These are phyloP conservation scores for Venturia oleaginea DNA, from an alignment of 2,329 filamentous ascomycete genomes.

Conservation along the genomic window DNA sequence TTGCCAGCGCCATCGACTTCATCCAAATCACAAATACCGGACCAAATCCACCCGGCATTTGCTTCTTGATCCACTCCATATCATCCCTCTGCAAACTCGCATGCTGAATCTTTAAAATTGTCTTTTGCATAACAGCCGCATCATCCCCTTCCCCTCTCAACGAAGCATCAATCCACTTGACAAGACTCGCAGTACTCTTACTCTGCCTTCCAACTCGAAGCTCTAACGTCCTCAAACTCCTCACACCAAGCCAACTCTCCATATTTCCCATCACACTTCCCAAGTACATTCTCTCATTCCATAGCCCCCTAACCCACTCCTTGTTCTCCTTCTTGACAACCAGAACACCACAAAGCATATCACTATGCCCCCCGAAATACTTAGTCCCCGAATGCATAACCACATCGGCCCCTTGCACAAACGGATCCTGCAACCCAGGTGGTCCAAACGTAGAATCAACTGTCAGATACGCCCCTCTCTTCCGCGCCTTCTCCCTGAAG, in stretches of 20 bases:
- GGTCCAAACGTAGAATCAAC: slow-evolving; percentile 92
- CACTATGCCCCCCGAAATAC: slow-evolving; percentile 91
- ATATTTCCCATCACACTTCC: slow-evolving; percentile 81
- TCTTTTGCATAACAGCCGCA: slow-evolving; percentile 37
- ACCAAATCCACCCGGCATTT: slow-evolving; percentile 88
- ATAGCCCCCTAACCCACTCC: slow-evolving; percentile 40
- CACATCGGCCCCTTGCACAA: slow-evolving; percentile 69
- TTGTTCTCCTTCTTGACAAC: slow-evolving; percentile 42
- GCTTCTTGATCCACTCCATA: slow-evolving; percentile 59
- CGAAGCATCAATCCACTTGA: slow-evolving; percentile 53
- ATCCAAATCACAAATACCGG: slow-evolving; percentile 75
- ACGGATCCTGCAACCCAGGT: slow-evolving; percentile 80
- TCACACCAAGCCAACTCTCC: slow-evolving; percentile 85
- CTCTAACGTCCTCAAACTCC: slow-evolving; percentile 78
- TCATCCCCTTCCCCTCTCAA: slow-evolving; percentile 28
- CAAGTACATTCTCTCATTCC: slow-evolving; percentile 62
- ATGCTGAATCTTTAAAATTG: slow-evolving; percentile 59
- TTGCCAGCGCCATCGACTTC: slow-evolving; percentile 52
- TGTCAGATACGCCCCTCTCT: slow-evolving; percentile 63
- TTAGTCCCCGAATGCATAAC: slow-evolving; percentile 93
- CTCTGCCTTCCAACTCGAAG: slow-evolving; percentile 72
- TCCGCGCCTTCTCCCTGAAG: slow-evolving; percentile 65
- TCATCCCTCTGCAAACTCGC: slow-evolving; percentile 67
- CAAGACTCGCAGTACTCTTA: slow-evolving; percentile 58
- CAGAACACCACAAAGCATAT: slow-evolving; percentile 83